Evolutionary conservation across 805 yeast species (phyloP), one percentile per base, ranked within the genome.

Genomic region (Scheffersomyces lignosus): DNA sequence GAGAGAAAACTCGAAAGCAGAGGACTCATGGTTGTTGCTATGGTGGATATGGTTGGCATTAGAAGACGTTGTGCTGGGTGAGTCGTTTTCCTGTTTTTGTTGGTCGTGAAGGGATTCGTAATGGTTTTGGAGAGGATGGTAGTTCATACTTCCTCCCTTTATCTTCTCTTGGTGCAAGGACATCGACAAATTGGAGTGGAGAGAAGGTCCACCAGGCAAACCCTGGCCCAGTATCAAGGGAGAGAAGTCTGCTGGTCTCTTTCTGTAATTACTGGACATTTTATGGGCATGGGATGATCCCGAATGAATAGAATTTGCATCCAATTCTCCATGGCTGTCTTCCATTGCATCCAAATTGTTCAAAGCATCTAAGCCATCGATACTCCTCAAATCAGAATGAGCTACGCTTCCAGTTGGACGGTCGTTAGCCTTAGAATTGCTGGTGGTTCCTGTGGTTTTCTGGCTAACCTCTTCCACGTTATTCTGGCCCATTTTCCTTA

Each of bases 401-500:
- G n/a, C n/a, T n/a, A n/a, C n/a, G n/a, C n/a, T n/a, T n/a, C n/a
- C n/a, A n/a, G n/a, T n/a, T n/a, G n/a, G n/a, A n/a, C n/a, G n/a
- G n/a, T n/a, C n/a, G n/a, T n/a, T n/a, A n/a, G n/a, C 18, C 5
- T 27, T 27, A 15, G n/a, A n/a, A n/a, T n/a, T n/a, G n/a, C n/a
- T n/a, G n/a, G n/a, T 29, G 14, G 27, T n/a, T 13, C 27, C 7
- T 15, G 20, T 15, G 23, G 22, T 22, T 27, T 12, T 36, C 33
- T 15, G 26, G 17, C 15, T 37, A 27, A 3, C 36, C 34, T 17
- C 4, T 26, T 20, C 33, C 10, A 20, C 9, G 25, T 60, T 69
- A 18, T 64, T 69, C 47, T 68, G 71, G 15, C 80, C 80, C 49
- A 80, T 73, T 41, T 70, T 69, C 45, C 76, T 72, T 23, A 80